These are phyloP conservation scores for Zygoascus bituminiphila DNA, from an alignment of 805 yeast species.

Conservation along the genomic window DNA sequence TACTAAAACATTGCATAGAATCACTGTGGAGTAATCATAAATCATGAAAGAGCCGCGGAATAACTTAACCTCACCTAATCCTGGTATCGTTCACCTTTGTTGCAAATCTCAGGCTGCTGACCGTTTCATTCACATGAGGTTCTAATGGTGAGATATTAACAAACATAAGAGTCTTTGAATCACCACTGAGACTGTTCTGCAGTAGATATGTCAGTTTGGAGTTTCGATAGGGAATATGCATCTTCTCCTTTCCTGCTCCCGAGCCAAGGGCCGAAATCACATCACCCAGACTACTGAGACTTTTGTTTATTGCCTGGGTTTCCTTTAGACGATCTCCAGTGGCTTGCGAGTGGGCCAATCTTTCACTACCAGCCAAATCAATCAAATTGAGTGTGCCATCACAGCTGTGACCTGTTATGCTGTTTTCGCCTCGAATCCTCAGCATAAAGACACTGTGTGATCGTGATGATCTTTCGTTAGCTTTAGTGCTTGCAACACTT, in stretches of 20 bases:
- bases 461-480: constrained; percentile 80
- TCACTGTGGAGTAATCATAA: no score
- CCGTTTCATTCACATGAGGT: constrained; percentile 61
- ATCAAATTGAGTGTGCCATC: constrained; percentile 67
- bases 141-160: constrained; percentile 72
- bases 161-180: constrained; percentile 87
- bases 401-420: constrained; percentile 38
- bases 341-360: constrained; percentile 66
- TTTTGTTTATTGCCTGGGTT: constrained; percentile 82
- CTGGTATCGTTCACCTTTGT: constrained; percentile 36
- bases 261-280: constrained; percentile 65
- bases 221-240: constrained; percentile 60
- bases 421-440: constrained; percentile 47
- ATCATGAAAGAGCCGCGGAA: neutral
- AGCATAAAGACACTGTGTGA: constrained; percentile 81
- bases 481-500: constrained; percentile 71
- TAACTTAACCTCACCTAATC: constrained; percentile 5
- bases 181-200: constrained; percentile 76
- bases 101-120: constrained; percentile 84
- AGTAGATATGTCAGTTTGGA: constrained; percentile 74
- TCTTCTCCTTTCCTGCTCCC: constrained; percentile 19
- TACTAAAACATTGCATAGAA: neutral
- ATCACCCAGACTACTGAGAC: constrained; percentile 82
- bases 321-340: constrained; percentile 76
- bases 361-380: constrained; percentile 92